A percentile compares a stretch with the other conserved stretches of the same genome.
Conservation (phyloP, 1,284 basidiomycete species). For the Cryptococcus hybrid region DNA sequence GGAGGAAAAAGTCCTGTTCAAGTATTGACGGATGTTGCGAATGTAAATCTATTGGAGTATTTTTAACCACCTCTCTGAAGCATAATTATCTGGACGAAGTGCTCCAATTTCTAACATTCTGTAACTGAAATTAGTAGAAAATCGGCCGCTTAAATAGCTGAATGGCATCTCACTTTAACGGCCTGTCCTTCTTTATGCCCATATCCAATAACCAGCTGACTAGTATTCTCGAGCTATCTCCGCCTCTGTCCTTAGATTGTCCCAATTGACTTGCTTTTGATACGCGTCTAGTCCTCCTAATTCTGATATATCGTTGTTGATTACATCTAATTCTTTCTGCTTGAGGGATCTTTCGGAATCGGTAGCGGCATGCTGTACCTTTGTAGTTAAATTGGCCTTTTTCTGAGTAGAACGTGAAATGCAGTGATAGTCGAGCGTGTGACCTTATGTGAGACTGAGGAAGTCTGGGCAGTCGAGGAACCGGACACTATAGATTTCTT, state of each 20-base stretch:
- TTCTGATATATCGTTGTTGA: slow-evolving; percentile 62
- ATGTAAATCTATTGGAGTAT: slow-evolving; percentile 72
- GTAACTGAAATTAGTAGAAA: neutral
- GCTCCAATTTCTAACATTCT: slow-evolving; percentile 85
- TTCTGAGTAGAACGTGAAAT: slow-evolving; percentile 47
- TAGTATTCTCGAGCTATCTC: slow-evolving; percentile 76
- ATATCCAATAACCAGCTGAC: slow-evolving; percentile 62
- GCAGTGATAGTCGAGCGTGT: slow-evolving; percentile 44
- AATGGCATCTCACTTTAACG: too few relatives aligned
- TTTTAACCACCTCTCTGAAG: slow-evolving; percentile 65
- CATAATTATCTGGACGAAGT: slow-evolving; percentile 75
- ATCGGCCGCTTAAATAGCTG: too few relatives aligned
- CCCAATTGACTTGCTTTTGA: slow-evolving; percentile 76
- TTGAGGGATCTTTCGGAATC: slow-evolving; percentile 6
- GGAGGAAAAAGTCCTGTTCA: slow-evolving; percentile 74
- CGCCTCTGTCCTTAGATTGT: slow-evolving; percentile 73
- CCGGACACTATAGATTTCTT: slow-evolving; percentile 10
- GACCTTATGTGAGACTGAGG: slow-evolving; percentile 22
- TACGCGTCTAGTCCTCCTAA: slow-evolving; percentile 75
- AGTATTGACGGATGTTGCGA: slow-evolving; percentile 72
- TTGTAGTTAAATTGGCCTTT: slow-evolving; percentile 23
- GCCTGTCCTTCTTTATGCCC: slow-evolving; percentile 24
- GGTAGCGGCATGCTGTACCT: neutral
- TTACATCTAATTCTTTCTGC: slow-evolving; percentile 48
- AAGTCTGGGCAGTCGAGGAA: neutral